Evolutionary conservation across 495 filamentous ascomycete species (phyloP).

Genomic region (Penicillium simplicissimum): DNA sequence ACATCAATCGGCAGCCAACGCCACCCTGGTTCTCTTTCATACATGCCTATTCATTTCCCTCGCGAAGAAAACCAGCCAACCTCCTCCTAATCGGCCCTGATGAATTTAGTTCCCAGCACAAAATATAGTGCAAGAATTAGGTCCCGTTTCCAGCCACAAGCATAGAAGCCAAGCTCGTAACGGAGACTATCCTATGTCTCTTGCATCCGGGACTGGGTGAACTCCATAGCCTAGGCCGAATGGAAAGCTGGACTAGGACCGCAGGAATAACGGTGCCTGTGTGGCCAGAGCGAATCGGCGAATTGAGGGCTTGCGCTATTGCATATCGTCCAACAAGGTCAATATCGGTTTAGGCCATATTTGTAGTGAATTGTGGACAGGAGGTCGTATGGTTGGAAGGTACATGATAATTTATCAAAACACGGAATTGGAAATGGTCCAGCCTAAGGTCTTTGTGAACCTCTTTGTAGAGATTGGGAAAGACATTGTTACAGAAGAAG

Average conservation of each 20-base stretch:
- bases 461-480: neutral
- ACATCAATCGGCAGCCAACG: neutral
- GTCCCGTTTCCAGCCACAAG: neutral
- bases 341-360: neutral
- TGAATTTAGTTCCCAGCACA: no score
- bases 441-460: neutral
- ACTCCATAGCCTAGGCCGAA: constrained; percentile 18
- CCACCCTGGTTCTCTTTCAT: neutral
- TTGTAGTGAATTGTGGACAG: neutral
- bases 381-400: neutral
- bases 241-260: constrained; percentile 18
- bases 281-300: constrained; percentile 26
- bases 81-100: neutral
- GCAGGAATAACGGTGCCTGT: constrained; percentile 32
- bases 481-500: neutral
- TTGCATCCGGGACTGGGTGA: constrained; percentile 10
- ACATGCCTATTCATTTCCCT: constrained; percentile 1
- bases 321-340: neutral
- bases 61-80: neutral
- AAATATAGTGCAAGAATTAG: no score
- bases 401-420: neutral
- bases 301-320: constrained; percentile 12
- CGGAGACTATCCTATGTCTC: constrained; percentile 1
- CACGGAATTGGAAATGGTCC: neutral
- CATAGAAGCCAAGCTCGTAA: neutral